phyloP scores from a whole-genome alignment of 2,329 filamentous ascomycete genomes.

The Colletotrichum costaricense region DNA sequence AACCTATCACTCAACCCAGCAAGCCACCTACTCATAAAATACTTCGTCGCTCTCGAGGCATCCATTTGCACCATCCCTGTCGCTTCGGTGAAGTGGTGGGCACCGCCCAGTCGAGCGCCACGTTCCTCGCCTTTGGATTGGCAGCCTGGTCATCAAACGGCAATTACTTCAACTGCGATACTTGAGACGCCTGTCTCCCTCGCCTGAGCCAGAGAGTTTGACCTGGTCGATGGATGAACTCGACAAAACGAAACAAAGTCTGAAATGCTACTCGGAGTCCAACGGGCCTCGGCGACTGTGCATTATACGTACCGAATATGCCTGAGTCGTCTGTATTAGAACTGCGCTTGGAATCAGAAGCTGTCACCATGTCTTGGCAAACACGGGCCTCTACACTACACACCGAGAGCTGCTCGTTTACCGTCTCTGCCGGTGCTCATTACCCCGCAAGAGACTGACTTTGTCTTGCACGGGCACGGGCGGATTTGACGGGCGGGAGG shows the following conservation, averaged over 20 bases:
- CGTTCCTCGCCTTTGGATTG: conserved; percentile 24
- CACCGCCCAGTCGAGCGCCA: neutral
- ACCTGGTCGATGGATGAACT: neutral
- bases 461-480: conserved; percentile 1
- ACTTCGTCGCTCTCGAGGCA: conserved; percentile 13
- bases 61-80: conserved; percentile 24
- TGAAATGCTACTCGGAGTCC: too few relatives aligned
- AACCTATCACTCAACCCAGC: conserved; percentile 20
- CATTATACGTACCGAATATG: neutral
- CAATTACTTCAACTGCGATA: neutral
- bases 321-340: neutral
- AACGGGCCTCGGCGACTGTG: neutral
- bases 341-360: neutral
- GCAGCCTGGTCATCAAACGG: conserved; percentile 21
- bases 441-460: conserved; percentile 10
- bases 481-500: conserved; percentile 17
- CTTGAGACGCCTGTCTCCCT: neutral
- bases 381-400: neutral
- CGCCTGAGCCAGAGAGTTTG: neutral
- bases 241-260: neutral
- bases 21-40: conserved; percentile 22
- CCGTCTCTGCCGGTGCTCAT: neutral
- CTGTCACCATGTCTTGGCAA: neutral
- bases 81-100: conserved; percentile 31
- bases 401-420: neutral